Evolutionary conservation across 352 stramenopile genomes (phyloP), one percentile per base, ranked within the genome.

Genomic region (Phytophthora megakarya): DNA sequence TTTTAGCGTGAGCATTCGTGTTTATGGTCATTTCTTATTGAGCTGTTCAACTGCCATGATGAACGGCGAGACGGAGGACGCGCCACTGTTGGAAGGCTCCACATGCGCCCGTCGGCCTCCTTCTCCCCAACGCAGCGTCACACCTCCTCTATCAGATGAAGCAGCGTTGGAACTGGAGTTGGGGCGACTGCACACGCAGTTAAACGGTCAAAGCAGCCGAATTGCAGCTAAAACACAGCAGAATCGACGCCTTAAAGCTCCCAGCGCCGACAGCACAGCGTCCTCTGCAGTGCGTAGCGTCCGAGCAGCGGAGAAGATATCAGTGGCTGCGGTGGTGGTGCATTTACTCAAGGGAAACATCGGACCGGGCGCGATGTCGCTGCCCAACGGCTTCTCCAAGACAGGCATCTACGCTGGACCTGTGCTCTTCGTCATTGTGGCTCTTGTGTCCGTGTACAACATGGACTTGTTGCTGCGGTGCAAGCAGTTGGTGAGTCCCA

Each of bases 281-380:
- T 70, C 57, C 9, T 73, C 67, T 21, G 46, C 52, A 9, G 26
- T 52, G 21, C 30, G 45, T 11, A 68, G 33, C 28, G 22, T 57
- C 43, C 56, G 51, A 26, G 44, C 40, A 16, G 55, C 35, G 5
- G 70, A 90, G 50, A 86, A 85, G 56, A 80, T 90, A 38, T 80
- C 76, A 16, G 61, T 88, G 21, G 56, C 70, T 0, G 81, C 72
- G 0, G 80, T 87, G 16, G 64, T 91, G 18, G 73, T 93, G 52
- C 83, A 93, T 43, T 57, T 93, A 18, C 69, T 78, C 44, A 93
- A 93, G 59, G 84, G 84, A 16, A 92, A 92, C 61, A 89, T 93
- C 25, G 85, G 85, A 0, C 82, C 85, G 0, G 85, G 83, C 3
- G 83, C 85, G 47, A 91, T 93, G 80, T 92, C 85, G 39, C 72